These are phyloP conservation scores for Elsinoe batatas DNA, from an alignment of 2,329 filamentous ascomycete genomes.

Conservation along the genomic window DNA sequence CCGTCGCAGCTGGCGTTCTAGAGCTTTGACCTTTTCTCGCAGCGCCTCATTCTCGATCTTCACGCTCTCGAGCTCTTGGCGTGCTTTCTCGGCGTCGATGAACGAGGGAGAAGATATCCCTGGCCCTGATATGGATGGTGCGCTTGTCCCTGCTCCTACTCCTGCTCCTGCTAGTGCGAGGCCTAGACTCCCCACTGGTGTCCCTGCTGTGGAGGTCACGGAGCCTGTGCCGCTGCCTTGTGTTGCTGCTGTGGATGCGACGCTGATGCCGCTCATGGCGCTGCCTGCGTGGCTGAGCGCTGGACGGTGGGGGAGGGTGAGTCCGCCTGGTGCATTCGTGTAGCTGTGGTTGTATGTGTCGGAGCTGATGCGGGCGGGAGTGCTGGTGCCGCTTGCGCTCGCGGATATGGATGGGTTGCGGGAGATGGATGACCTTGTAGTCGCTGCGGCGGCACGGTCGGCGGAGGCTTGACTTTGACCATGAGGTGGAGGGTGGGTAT, in stretches of 20 bases:
- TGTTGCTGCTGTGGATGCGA: slow-evolving; percentile 15
- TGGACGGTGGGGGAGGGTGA: slow-evolving; percentile 26
- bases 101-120: slow-evolving; percentile 21
- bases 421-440: slow-evolving; percentile 20
- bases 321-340: slow-evolving; percentile 11
- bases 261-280: not conserved
- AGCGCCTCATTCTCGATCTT: slow-evolving; percentile 41
- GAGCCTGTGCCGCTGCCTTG: slow-evolving; percentile 17
- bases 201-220: slow-evolving; percentile 18
- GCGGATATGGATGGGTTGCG: slow-evolving; percentile 25
- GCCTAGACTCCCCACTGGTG: not conserved
- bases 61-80: slow-evolving; percentile 39
- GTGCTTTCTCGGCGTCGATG: slow-evolving; percentile 35
- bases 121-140: slow-evolving; percentile 13
- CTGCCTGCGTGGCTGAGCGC: slow-evolving; percentile 22
- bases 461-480: slow-evolving; percentile 27
- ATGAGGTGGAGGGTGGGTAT: slow-evolving; percentile 15
- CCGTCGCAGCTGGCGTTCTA: slow-evolving; percentile 35
- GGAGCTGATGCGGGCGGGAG: slow-evolving; percentile 25
- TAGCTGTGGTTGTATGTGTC: slow-evolving; percentile 19
- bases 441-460: slow-evolving; percentile 27
- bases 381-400: slow-evolving; percentile 25
- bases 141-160: slow-evolving; percentile 17
- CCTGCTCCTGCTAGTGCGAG: not conserved
- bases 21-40: slow-evolving; percentile 37